Evolutionary conservation across 768 basidiomycete species (phyloP), one percentile per base, ranked within the genome.

Genomic region (Boletus reticulatus): DNA sequence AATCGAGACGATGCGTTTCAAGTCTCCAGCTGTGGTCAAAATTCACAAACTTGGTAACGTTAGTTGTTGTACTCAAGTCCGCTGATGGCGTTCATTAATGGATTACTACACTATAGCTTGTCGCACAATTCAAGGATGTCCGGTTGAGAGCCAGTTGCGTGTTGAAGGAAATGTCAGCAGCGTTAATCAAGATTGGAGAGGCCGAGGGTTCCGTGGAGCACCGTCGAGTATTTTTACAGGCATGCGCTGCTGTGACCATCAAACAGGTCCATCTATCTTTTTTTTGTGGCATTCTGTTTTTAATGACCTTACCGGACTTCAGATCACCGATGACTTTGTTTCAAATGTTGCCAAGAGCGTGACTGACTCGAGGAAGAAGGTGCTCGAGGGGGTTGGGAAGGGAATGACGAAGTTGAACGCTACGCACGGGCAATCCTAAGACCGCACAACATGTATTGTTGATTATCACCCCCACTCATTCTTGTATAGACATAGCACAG

Each of bases 1-100:
- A 20, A 74, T 88, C n/a, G 87, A 86, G 66, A 86, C 85, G 0
- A 62, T 82, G 49, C 83, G 91, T 13, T 93, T 92, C 78, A 91
- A 89, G 67, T 71, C 83, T 9, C 70, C 83, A 4, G 81, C 86
- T 0, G 77, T 88, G 17, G 80, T 87, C 41, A 91, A 89, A 67
- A 76, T 82, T 38, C 80, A 92, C 69, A 92, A 87, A 67, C 80
- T 89, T 43, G 85, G 87, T 43, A 76, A 76, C 58, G 89, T 92
- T 65, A 62, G 84, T 76, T 22, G 49, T 50, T 34, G 22, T 24
- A 14, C 36, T 38, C 6, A 22, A 45, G 20, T 12, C 34, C 42
- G 37, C 31, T 34, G 43, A 29, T 14, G 24, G 34, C 55, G 19
- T 48, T 10, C 52, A 34, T 44, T 59, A 22, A 52, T 24, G 34